Evolutionary conservation across 768 basidiomycete genomes (phyloP).

Genomic region (Boletales sp.): DNA sequence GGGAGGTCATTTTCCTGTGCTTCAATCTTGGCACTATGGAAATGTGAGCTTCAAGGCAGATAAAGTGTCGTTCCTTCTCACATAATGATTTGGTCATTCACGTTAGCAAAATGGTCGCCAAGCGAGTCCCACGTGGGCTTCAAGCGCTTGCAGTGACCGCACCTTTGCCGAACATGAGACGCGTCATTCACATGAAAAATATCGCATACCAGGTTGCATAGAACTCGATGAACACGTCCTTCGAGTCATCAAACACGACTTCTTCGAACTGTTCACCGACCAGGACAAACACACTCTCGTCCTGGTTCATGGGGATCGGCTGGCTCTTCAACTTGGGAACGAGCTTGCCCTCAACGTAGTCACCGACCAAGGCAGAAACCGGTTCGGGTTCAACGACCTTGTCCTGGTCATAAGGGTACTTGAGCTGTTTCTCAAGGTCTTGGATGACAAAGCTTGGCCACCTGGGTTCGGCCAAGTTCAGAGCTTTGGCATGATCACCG

Average conservation of each 20-base stretch:
- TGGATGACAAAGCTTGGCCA: constrained; percentile 97
- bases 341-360: constrained; percentile 71
- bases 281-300: constrained; percentile 76
- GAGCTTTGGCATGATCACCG: constrained; percentile 90
- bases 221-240: constrained; percentile 97
- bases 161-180: constrained; percentile 44
- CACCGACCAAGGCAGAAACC: constrained; percentile 55
- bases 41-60: constrained; percentile 6
- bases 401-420: constrained; percentile 80
- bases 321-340: constrained; percentile 86
- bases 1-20: constrained; percentile 96
- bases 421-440: constrained; percentile 76
- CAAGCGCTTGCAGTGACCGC: constrained; percentile 95
- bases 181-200: not conserved
- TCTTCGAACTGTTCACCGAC: constrained; percentile 90
- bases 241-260: constrained; percentile 78
- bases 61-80: constrained; percentile 32
- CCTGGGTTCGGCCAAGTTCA: constrained; percentile 79
- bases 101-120: constrained; percentile 74
- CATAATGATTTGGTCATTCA: constrained; percentile 79
- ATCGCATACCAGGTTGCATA: constrained; percentile 85
- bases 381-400: constrained; percentile 55
- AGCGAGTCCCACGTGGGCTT: constrained; percentile 92
- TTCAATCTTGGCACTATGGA: constrained; percentile 85
- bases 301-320: constrained; percentile 78